Conservation (phyloP, 2,329 filamentous ascomycete genomes). For the Monosporascus sp. region DNA sequence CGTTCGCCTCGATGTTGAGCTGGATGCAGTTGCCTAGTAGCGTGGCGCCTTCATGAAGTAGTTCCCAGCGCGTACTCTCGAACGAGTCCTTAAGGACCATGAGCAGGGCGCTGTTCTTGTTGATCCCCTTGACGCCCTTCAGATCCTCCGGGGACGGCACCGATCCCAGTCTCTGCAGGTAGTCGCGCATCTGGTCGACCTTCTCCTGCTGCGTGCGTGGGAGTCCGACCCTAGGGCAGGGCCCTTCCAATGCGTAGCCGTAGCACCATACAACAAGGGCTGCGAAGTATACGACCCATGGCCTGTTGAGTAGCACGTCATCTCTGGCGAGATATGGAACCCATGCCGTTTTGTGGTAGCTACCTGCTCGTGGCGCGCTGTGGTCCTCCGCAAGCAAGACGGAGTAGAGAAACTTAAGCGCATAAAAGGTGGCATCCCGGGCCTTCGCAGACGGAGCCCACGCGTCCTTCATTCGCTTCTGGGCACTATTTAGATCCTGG, state of each 20-base stretch:
- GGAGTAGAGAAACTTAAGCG: slow-evolving; percentile 80
- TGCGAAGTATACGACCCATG: slow-evolving; percentile 94
- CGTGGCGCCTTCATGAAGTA: slow-evolving; percentile 80
- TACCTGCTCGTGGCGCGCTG: slow-evolving; percentile 32
- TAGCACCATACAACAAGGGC: slow-evolving; percentile 93
- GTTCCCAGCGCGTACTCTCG: slow-evolving; percentile 79
- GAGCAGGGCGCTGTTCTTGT: slow-evolving; percentile 75
- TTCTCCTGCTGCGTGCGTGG: slow-evolving; percentile 60
- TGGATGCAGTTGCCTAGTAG: slow-evolving; percentile 77
- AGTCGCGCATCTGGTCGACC: slow-evolving; percentile 72
- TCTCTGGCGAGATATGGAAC: slow-evolving; percentile 73
- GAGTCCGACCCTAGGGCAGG: slow-evolving; percentile 48
- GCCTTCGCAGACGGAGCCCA: slow-evolving; percentile 90
- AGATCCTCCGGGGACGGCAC: slow-evolving; percentile 74
- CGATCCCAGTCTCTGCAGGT: slow-evolving; percentile 66
- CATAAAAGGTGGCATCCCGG: slow-evolving; percentile 88
- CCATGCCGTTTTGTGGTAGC: slow-evolving; percentile 33
- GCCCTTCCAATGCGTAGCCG: slow-evolving; percentile 82
- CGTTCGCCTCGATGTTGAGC: slow-evolving; percentile 32
- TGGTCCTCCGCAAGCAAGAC: slow-evolving; percentile 63
- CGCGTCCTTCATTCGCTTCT: slow-evolving; percentile 75
- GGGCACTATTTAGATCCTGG: slow-evolving; percentile 73
- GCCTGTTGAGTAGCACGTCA: slow-evolving; percentile 83
- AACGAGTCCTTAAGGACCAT: slow-evolving; percentile 80
- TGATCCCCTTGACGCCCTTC: slow-evolving; percentile 67